Evolutionary conservation across 192 early-diverging fungal genomes (phyloP), one percentile per base, ranked within the genome.

Genomic region (Diversispora epigaea): DNA sequence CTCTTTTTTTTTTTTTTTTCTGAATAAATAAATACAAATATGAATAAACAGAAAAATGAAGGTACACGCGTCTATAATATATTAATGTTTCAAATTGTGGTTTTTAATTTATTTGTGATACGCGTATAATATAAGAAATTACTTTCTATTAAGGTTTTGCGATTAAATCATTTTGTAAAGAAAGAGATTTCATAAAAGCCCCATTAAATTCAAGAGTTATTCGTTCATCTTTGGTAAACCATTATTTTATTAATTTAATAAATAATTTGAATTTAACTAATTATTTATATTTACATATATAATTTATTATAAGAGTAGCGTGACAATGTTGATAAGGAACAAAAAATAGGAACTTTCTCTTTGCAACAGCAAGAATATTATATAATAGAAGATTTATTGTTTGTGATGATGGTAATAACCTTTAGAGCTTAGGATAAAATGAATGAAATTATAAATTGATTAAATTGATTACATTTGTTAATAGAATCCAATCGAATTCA

Each of bases 331-430:
- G 65, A 67, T 1, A 67, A 67, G 12, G 65, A 67, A 22, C 45
- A 57, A 54, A 83, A 58, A 43, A 69, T 73, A 50, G 87, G 82
- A 41, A 45, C 76, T 0, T 80, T 89, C 69, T 82, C 82, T 40
- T 40, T 80, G 0, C 83, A 85, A 22, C 78, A 88, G 62, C 95
- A 96, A 78, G 94, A 96, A 80, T 87, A 87, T 77, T 84, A 87
- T 9, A 85, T 96, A 32, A 90, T 98, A 25, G 93, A 98, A 68
- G 96, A 98, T 79, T 77, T 97, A 0, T 80, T 98, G 62, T 97
- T 91, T 75, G 89, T 93, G 15, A 82, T 96, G 79, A 88, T 94
- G 87, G 93, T 93, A 58, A 32, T 15, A n/a, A 14, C 57, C 6
- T 21, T 46, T 70, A 70, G 4, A 43, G 10, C 11, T 45, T 49